These are phyloP conservation scores for Artemisia tridentata DNA, from an alignment of 129 eudicot species.

Conservation along the genomic window DNA sequence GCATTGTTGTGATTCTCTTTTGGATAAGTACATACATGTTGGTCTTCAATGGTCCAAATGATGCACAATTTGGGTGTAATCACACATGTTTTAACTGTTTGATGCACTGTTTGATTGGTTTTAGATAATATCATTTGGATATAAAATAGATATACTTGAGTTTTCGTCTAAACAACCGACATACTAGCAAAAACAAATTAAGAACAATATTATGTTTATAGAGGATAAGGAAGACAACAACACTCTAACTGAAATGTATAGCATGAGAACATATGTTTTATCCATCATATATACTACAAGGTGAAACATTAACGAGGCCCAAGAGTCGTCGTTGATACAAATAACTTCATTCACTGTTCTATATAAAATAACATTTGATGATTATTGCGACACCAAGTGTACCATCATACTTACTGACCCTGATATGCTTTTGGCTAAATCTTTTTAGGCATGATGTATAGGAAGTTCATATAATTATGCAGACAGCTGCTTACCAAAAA, in stretches of 20 bases:
- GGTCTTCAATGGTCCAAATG: too few species aligned
- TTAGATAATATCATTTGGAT: not conserved
- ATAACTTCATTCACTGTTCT: constrained; percentile 17
- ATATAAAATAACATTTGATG: not conserved
- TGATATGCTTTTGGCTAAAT: not conserved
- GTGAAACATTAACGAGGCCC: not conserved
- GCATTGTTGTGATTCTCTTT: too few species aligned
- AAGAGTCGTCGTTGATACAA: constrained; percentile 14
- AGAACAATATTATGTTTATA: not conserved
- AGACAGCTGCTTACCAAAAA: constrained; percentile 39
- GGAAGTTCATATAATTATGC: not conserved
- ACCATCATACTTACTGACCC: constrained; percentile 24
- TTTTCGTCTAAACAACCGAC: too few species aligned
- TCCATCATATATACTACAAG: constrained; percentile 10
- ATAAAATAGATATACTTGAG: too few species aligned
- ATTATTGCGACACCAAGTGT: not conserved
- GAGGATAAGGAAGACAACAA: not conserved
- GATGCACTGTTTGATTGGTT: not conserved
- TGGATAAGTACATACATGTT: too few species aligned
- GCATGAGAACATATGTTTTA: constrained; percentile 12
- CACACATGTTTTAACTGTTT: too few species aligned
- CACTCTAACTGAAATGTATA: not conserved
- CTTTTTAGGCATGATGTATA: not conserved
- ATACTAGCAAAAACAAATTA: too few species aligned
- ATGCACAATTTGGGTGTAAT: too few species aligned